phyloP scores from a whole-genome alignment of 1,284 basidiomycete genomes.

The Albatrellus sp. region DNA sequence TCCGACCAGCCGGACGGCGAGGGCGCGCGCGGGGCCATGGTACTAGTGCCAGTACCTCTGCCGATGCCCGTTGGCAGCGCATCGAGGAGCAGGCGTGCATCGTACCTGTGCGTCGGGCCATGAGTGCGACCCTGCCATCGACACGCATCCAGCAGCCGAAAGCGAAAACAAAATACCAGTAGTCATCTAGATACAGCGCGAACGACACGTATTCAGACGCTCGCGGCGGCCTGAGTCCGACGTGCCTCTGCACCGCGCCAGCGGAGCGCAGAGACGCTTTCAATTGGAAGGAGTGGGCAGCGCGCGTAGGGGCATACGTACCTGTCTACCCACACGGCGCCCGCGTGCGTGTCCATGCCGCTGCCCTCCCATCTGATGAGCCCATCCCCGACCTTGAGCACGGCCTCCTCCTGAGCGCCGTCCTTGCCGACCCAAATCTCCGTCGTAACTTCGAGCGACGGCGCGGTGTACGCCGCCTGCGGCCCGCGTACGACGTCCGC shows the following conservation, averaged over 20 bases:
- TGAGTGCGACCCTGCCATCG: too few species aligned
- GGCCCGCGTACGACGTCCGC: constrained; percentile 47
- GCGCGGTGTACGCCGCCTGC: constrained; percentile 26
- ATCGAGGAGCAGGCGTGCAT: constrained; percentile 64
- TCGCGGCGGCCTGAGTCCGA: background rate
- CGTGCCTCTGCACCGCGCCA: too few species aligned
- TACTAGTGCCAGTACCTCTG: background rate
- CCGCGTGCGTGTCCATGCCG: background rate
- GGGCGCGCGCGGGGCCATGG: constrained; percentile 10
- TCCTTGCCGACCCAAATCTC: constrained; percentile 7
- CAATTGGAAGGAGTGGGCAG: too few species aligned
- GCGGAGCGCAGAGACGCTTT: too few species aligned
- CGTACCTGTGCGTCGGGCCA: constrained; percentile 42
- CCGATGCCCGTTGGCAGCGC: constrained; percentile 19
- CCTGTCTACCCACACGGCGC: constrained; percentile 47
- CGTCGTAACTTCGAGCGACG: constrained; percentile 31
- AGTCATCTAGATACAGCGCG: background rate
- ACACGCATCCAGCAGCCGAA: background rate
- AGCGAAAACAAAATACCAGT: constrained; percentile 8
- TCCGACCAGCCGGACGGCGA: constrained; percentile 68
- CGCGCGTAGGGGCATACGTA: constrained; percentile 21
- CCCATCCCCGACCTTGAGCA: constrained; percentile 23
- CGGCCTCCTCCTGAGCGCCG: background rate
- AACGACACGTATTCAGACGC: too few species aligned
- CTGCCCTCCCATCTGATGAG: constrained; percentile 30